A percentile compares a stretch with the other conserved stretches of the same genome.
These are phyloP conservation scores for Neofusicoccum sp. DNA, from an alignment of 2,329 filamentous ascomycete genomes.

Conservation along the genomic window DNA sequence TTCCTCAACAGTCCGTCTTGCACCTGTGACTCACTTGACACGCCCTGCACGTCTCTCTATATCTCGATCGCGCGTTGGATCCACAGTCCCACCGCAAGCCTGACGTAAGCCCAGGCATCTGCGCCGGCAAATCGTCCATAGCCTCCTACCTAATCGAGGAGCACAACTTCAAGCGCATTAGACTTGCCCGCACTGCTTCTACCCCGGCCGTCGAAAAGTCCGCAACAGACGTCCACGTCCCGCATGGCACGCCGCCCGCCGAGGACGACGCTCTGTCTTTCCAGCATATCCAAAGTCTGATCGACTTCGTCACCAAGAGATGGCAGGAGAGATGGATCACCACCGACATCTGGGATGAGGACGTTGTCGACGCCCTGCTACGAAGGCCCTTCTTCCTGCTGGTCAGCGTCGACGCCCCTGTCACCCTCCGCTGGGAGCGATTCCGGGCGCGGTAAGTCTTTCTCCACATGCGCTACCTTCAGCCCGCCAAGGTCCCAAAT, in stretches of 20 bases:
- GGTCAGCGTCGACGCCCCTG: constrained; percentile 86
- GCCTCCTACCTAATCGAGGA: constrained; percentile 84
- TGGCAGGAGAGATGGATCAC: constrained; percentile 88
- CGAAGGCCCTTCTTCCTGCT: constrained; percentile 91
- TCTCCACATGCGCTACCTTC: not conserved
- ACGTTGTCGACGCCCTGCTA: constrained; percentile 72
- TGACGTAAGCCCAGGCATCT: constrained; percentile 66
- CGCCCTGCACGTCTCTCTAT: constrained; percentile 12
- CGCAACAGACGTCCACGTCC: constrained; percentile 41
- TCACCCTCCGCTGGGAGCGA: constrained; percentile 80
- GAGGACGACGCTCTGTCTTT: constrained; percentile 40
- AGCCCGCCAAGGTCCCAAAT: not conserved
- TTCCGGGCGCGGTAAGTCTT: constrained; percentile 60
- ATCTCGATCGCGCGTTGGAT: not conserved
- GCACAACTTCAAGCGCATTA: constrained; percentile 77
- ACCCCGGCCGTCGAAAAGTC: constrained; percentile 48
- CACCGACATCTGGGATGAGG: constrained; percentile 76
- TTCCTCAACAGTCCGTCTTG: not conserved
- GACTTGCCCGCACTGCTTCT: constrained; percentile 51
- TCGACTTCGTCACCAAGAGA: constrained; percentile 81
- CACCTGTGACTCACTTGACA: not conserved
- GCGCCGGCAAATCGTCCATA: constrained; percentile 88
- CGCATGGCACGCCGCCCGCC: constrained; percentile 24
- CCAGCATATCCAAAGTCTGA: constrained; percentile 63
- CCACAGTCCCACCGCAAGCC: not conserved